Percentiles rank a stretch among this genome's conserved stretches.
These are phyloP conservation scores for Dendrocalamus sinicus DNA, from an alignment of 176 grass and related monocot species.

Conservation along the genomic window DNA sequence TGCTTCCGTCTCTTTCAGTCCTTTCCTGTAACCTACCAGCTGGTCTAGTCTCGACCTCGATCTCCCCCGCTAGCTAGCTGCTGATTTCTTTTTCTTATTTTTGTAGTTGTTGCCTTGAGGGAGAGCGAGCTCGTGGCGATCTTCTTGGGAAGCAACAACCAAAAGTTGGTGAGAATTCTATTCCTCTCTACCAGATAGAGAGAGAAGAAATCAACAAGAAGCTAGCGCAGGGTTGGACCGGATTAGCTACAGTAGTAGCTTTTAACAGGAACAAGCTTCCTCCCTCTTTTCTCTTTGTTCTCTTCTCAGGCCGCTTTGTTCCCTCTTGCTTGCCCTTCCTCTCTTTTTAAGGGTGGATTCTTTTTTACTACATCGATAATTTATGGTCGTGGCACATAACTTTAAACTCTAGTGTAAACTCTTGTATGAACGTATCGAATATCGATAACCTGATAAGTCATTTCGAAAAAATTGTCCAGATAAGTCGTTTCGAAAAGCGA, in stretches of 20 bases:
- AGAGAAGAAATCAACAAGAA: not conserved
- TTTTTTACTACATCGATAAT: too few species aligned
- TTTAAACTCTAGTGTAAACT: rapidly evolving
- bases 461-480: too few species aligned
- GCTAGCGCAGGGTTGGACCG: not conserved
- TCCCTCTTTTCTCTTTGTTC: constrained; percentile 78
- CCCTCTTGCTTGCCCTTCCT: constrained; percentile 8
- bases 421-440: too few species aligned
- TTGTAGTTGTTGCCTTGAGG: not conserved
- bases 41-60: not conserved
- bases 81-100: constrained; percentile 31
- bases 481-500: too few species aligned
- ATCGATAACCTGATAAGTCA: too few species aligned
- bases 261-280: constrained; percentile 89
- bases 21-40: not conserved
- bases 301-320: constrained; percentile 62
- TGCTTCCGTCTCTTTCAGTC: constrained; percentile 28
- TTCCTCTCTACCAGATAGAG: constrained; percentile 61
- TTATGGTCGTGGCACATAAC: too few species aligned
- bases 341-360: constrained; percentile 23
- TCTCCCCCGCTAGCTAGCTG: not conserved
- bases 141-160: constrained; percentile 42
- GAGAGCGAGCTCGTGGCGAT: constrained; percentile 21
- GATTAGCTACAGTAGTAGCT: constrained; percentile 31
- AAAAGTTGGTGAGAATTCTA: constrained; percentile 85